These are phyloP conservation scores for Solanum dulcamara DNA, from an alignment of 257 asterid species.

Conservation along the genomic window DNA sequence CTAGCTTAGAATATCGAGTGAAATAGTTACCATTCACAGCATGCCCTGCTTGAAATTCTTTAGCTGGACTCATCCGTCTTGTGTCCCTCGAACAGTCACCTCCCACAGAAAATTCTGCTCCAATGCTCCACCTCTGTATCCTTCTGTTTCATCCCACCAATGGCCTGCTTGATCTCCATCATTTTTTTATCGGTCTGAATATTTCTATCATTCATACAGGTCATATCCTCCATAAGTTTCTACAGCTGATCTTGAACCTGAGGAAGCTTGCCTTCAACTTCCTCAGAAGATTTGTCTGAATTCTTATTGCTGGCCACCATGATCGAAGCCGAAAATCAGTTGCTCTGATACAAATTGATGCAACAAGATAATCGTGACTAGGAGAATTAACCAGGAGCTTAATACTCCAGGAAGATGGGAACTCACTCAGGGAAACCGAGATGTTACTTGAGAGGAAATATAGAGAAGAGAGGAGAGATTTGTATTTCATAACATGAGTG, in stretches of 20 bases:
- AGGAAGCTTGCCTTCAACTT: background rate
- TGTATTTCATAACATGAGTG: background rate
- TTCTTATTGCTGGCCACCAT: background rate
- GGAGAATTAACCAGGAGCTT: background rate
- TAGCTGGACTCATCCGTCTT: background rate
- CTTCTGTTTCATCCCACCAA: background rate
- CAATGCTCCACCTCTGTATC: background rate
- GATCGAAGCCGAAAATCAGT: background rate
- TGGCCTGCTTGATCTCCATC: background rate
- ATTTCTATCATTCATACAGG: background rate
- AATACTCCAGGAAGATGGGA: background rate
- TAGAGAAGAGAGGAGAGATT: background rate
- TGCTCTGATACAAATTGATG: background rate
- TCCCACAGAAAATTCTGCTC: background rate
- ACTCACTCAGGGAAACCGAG: background rate
- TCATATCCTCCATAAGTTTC: background rate
- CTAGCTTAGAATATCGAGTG: background rate
- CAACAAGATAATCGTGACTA: background rate
- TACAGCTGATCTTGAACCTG: background rate
- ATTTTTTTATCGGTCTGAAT: background rate
- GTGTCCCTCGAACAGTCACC: background rate
- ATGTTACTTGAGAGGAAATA: background rate
- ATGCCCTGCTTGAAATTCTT: background rate
- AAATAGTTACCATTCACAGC: background rate
- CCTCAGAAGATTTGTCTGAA: background rate